These are phyloP conservation scores for Barnettozyma vustinii DNA, from an alignment of 805 yeast genomes.

Conservation along the genomic window DNA sequence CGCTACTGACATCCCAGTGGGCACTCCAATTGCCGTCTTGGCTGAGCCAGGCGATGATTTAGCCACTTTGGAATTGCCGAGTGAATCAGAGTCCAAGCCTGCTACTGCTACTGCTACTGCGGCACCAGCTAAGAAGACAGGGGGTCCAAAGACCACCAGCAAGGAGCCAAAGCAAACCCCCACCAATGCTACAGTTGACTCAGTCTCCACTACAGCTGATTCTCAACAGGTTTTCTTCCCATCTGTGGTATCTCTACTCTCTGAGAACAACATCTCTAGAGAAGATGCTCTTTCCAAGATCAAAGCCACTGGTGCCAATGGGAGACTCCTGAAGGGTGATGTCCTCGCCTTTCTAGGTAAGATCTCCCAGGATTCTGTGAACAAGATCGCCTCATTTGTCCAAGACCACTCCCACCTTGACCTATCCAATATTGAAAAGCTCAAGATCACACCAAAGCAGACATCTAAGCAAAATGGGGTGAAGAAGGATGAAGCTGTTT, in stretches of 20 bases:
- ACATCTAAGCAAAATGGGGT: slow-evolving; percentile 16
- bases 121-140: neutral
- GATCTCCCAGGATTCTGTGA: slow-evolving; percentile 52
- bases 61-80: slow-evolving; percentile 53
- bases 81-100: slow-evolving; percentile 2
- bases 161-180: slow-evolving; percentile 7
- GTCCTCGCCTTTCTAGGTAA: slow-evolving; percentile 78
- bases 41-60: slow-evolving; percentile 90
- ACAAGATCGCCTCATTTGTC: slow-evolving; percentile 50
- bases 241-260: slow-evolving; percentile 65
- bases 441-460: slow-evolving; percentile 26
- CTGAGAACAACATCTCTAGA: slow-evolving; percentile 52
- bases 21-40: slow-evolving; percentile 80
- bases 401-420: slow-evolving; percentile 59
- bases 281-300: slow-evolving; percentile 70
- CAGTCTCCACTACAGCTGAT: slow-evolving; percentile 43
- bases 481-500: slow-evolving; percentile 8
- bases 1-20: slow-evolving; percentile 74
- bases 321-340: slow-evolving; percentile 86
- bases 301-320: slow-evolving; percentile 83
- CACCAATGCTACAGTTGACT: slow-evolving; percentile 9
- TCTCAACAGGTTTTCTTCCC: slow-evolving; percentile 68
- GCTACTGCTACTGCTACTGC: neutral
- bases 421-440: slow-evolving; percentile 54
- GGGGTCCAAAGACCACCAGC: neutral